Base-by-base conservation (phyloP, 176 grass and related monocot genomes). In the Phragmites australis region DNA sequence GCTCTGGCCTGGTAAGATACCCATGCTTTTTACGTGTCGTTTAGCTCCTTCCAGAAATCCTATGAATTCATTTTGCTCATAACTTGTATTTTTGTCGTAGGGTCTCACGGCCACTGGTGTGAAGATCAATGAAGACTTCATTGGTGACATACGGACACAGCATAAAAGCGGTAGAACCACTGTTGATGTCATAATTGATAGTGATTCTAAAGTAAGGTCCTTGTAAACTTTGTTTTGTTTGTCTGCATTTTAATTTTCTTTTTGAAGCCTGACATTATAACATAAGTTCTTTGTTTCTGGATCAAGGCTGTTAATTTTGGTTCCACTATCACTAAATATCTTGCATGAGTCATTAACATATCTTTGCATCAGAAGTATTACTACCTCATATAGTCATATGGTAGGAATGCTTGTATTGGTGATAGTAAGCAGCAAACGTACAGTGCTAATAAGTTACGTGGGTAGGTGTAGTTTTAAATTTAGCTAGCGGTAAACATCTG, bases 151-250 rank as follows among this genome's bases (percentile, higher is more conserved):
- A 75, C 86, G 71, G 68, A 85, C 82, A 73, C 81, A 93, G 15
- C 88, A 91, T 84, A 91, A 78, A 91, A 88, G 76, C 8, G 87
- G 87, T 47, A 93, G 80, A 84, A 89, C 89, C 5, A 85, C 79
- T 50, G 78, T 97, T 87, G 89, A 97, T 89, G 74, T 93, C 65
- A 88, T 84, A 89, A 72, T 97, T 70, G 94, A 97, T 78, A 85
- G 76, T 26, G 88, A 91, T 84, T 97, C 94, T 43, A 86, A 76
- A 78, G 94, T 94, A 79, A 82, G 72, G 23, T 40, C 12, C 17
- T 65, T 61, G 37, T 50, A 62, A 50, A 71, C 12, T 54, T 57
- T 25, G 8, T 57, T 51, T 62, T 9, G 13, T 15, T 68, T 57
- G 21, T 68, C 15, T 41, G 9, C 29, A 50, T 34, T 56, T 45